Base-by-base conservation (phyloP, 177 flowering plant species). In the Vitis hybrid region DNA sequence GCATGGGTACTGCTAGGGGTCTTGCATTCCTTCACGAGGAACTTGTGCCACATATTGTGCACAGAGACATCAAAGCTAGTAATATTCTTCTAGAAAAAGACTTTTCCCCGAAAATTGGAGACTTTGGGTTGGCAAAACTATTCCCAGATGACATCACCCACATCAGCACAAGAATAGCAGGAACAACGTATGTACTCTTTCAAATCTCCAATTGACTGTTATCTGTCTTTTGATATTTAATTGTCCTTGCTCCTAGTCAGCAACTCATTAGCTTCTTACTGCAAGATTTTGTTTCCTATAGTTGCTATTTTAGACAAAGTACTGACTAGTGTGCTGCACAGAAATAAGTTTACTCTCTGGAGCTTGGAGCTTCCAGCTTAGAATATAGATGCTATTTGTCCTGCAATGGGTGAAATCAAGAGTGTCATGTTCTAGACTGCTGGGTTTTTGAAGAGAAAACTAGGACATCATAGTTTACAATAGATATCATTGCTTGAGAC, bases 81-180 rank as follows among this genome's bases (percentile, higher is more conserved):
- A 92, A 92, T 75, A 77, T 92, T 74, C 97, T 90, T 70, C 89
- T 92, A 59, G 90, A 84, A 76, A 74, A 77, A 71, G 83, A 90
- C 57, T 79, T 86, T 49, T 73, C 68, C 50, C 93, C 97, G 7
- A 92, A 92, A 76, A 92, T 90, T 63, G 97, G 97, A 65, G 97
- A 92, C 72, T 92, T 92, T 80, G 97, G 97, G 67, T 73, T 92
- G 86, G 97, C 97, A 57, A 92, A 90, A 71, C 87, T 92, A 50
- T 92, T 92, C 73, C 97, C 97, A 15, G 93, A 90, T 74, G 73
- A 87, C 63, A 88, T 92, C 56, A 90, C 92, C 68, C 97, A 92
- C 75, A 90, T 92, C n/a, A 92, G 88, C 79, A 92, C 97, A 63
- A 86, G 87, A 76, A 83, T 92, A 74, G 92, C 93, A 22, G 97